Percentiles rank a stretch among this genome's conserved stretches.
Evolutionary conservation across 352 stramenopile species (phyloP).

Genomic region (Peronospora destructor): DNA sequence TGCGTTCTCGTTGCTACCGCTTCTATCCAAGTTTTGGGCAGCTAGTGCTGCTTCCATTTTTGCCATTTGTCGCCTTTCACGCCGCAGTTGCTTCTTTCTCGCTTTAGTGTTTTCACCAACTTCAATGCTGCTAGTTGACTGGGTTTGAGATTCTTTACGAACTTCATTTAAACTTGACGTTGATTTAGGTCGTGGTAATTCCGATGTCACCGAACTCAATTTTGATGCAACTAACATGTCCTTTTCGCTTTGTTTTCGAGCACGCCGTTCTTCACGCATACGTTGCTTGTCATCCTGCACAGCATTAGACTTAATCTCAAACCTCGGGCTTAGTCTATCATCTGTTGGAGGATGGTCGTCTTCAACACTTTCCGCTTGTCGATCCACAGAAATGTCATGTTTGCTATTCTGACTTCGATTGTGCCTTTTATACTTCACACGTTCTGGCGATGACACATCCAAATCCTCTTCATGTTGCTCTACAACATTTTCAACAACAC

Average conservation of each 20-base stretch:
- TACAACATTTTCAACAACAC: background rate
- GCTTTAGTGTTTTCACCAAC: slow-evolving; percentile 17
- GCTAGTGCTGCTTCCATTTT: slow-evolving; percentile 35
- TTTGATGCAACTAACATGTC: slow-evolving; percentile 14
- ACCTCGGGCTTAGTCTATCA: background rate
- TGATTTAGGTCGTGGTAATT: slow-evolving; percentile 12
- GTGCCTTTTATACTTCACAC: slow-evolving; percentile 5
- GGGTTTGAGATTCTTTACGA: slow-evolving; percentile 6
- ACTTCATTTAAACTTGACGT: slow-evolving; percentile 4
- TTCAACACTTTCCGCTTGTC: slow-evolving; percentile 5
- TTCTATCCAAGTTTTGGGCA: slow-evolving; percentile 25
- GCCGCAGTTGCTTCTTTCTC: slow-evolving; percentile 28
- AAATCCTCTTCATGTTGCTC: slow-evolving; percentile 4
- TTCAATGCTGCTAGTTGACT: slow-evolving; percentile 13
- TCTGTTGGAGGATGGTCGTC: slow-evolving; percentile 4
- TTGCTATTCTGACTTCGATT: slow-evolving; percentile 16
- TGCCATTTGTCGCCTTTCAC: slow-evolving; percentile 29
- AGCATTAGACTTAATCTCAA: background rate
- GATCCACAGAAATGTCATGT: background rate
- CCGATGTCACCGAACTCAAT: slow-evolving; percentile 6
- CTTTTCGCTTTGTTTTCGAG: slow-evolving; percentile 18
- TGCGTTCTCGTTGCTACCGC: background rate
- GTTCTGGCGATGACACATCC: slow-evolving; percentile 10
- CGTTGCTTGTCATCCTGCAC: slow-evolving; percentile 16
- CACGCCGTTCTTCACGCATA: slow-evolving; percentile 16